Conservation (phyloP, 345 rosid genomes). For the Moricandia arvensis region DNA sequence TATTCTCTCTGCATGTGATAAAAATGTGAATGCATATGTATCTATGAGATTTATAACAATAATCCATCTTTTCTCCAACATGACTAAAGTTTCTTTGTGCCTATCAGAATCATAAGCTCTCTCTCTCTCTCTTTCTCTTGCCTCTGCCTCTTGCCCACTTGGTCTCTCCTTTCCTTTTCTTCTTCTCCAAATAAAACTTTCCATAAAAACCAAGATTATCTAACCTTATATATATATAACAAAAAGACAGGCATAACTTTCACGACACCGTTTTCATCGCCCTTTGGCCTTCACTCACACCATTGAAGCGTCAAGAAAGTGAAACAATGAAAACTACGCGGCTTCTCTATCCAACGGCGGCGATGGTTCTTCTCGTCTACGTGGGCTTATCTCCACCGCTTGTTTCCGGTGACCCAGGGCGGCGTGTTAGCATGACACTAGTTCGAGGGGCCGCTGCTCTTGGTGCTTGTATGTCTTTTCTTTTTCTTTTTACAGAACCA, state of each 20-base stretch:
- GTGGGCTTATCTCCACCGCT: conserved; percentile 31
- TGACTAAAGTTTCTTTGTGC: conserved; percentile 18
- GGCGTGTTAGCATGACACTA: conserved; percentile 65
- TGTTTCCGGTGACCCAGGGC: conserved; percentile 31
- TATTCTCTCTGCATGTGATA: conserved; percentile 1
- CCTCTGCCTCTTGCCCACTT: conserved; percentile 34
- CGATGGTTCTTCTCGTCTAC: conserved; percentile 26
- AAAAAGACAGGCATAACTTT: neutral
- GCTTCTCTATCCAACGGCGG: conserved; percentile 18
- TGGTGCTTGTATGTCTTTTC: conserved; percentile 61
- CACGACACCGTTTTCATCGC: neutral
- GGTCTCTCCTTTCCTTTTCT: conserved; percentile 31
- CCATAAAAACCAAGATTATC: neutral
- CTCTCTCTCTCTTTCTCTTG: conserved; percentile 5
- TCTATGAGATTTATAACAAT: neutral
- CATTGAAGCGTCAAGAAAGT: neutral
- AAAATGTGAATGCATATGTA: neutral
- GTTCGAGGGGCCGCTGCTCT: conserved; percentile 56
- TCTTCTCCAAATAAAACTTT: conserved; percentile 20
- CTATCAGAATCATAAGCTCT: conserved; percentile 15
- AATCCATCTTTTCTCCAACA: conserved; percentile 11
- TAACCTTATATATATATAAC: neutral
- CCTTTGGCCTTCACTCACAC: conserved; percentile 7
- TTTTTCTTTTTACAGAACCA: neutral
- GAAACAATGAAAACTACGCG: conserved; percentile 5